Conservation (phyloP, 805 yeast genomes). For the Kodamaea laetipori region DNA sequence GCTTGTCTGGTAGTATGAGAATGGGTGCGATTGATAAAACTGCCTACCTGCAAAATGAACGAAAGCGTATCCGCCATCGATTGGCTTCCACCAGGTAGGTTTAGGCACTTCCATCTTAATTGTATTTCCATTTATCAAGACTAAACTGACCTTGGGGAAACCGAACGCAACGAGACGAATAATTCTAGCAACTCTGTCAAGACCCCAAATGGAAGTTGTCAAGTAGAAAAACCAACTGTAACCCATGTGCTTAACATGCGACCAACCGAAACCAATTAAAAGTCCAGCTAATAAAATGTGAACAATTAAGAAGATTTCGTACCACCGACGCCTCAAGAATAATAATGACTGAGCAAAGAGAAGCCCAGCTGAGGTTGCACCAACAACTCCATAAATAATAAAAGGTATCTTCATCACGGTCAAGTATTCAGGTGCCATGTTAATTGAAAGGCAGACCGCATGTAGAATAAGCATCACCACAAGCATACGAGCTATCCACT, state of each 20-base stretch:
- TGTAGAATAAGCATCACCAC: slow-evolving; percentile 35
- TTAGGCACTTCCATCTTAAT: slow-evolving; percentile 51
- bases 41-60: slow-evolving; percentile 48
- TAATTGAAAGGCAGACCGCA: slow-evolving; percentile 30
- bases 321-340: slow-evolving; percentile 37
- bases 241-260: slow-evolving; percentile 44
- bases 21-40: slow-evolving; percentile 69
- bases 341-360: slow-evolving; percentile 36
- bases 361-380: slow-evolving; percentile 36
- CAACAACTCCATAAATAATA: slow-evolving; percentile 32
- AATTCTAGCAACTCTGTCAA: slow-evolving; percentile 37
- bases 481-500: slow-evolving; percentile 42
- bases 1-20: slow-evolving; percentile 51
- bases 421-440: slow-evolving; percentile 1
- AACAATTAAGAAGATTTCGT: slow-evolving; percentile 36
- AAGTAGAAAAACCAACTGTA: slow-evolving; percentile 35
- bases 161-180: slow-evolving; percentile 47
- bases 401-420: slow-evolving; percentile 1
- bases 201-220: slow-evolving; percentile 55
- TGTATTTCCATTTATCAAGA: slow-evolving; percentile 46
- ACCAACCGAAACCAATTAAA: slow-evolving; percentile 49
- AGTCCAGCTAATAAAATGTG: slow-evolving; percentile 41
- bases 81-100: slow-evolving; percentile 55
- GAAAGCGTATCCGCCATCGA: slow-evolving; percentile 66
- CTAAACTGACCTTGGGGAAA: slow-evolving; percentile 48